These are phyloP conservation scores for Saksenaea vasiformis DNA, from an alignment of 371 early-diverging fungal species.

Conservation along the genomic window DNA sequence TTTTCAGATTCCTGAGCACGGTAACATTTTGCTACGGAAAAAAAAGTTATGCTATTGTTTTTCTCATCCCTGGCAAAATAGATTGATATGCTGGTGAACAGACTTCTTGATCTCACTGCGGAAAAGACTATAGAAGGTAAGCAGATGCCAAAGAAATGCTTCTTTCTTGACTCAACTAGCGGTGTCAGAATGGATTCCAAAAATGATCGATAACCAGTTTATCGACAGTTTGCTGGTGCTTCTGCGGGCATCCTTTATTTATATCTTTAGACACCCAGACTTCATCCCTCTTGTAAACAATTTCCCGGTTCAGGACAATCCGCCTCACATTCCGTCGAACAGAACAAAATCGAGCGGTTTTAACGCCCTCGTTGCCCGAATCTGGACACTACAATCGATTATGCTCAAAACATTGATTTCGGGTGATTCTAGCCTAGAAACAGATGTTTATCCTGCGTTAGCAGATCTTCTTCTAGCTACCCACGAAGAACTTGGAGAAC, in stretches of 20 bases:
- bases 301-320: slow-evolving; percentile 26
- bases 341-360: slow-evolving; percentile 30
- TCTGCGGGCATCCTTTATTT: slow-evolving; percentile 32
- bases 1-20: slow-evolving; percentile 21
- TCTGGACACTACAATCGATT: slow-evolving; percentile 35
- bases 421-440: neutral
- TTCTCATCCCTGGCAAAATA: neutral
- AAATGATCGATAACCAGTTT: slow-evolving; percentile 5
- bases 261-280: slow-evolving; percentile 49
- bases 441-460: slow-evolving; percentile 4
- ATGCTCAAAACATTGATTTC: slow-evolving; percentile 14
- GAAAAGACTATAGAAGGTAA: slow-evolving; percentile 15
- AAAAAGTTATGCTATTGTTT: neutral
- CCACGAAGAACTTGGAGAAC: slow-evolving; percentile 68
- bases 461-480: slow-evolving; percentile 51
- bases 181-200: slow-evolving; percentile 10
- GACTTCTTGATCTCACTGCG: slow-evolving; percentile 9
- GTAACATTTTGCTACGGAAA: slow-evolving; percentile 8
- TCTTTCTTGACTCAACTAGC: neutral
- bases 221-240: slow-evolving; percentile 13
- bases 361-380: slow-evolving; percentile 28
- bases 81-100: slow-evolving; percentile 18
- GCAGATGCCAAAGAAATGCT: neutral
- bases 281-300: slow-evolving; percentile 50
- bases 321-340: slow-evolving; percentile 38